Base-by-base conservation (phyloP, 1,139 yeast genomes). In the Martiniozyma asiatica region DNA sequence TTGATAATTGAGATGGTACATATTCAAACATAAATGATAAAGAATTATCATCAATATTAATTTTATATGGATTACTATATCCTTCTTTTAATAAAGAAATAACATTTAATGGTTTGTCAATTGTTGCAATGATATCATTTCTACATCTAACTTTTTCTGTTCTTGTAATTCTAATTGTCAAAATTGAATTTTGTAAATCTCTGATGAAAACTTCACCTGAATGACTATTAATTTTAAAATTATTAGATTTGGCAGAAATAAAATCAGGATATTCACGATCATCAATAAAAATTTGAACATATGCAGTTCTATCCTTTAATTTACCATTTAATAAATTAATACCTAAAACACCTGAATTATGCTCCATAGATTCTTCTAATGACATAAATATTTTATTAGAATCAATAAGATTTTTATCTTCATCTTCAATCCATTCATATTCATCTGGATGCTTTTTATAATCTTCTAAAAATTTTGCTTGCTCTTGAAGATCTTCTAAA, bases 231-330 rank as follows among this genome's bases (percentile, higher is more conserved):
- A 70, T 45, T 22, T 35, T 44, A 36, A 57, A 57, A 20, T 67
- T 65, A 22, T 58, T 62, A 6, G 64, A 43, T 34, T 48, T 51
- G n/a, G 68, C 53, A 2, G 79, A 56, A 9, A 64, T 63, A 31
- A 70, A 74, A 4, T 72, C 64, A 5, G 89, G 82, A 33, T 61
- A 65, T 1, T 65, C 62, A 27, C 62, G 61, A 43, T 78, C 87
- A 52, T 79, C 92, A 41, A 77, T 63, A 33, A 74, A 57, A 6
- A 71, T 55, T 37, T 76, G 81, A 24, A 78, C 58, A 41, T 53
- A 69, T 9, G 65, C 53, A 31, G 26, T 22, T 16, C 67, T 73
- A 2, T 69, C 53, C 36, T 57, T 62, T 24, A 75, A 59, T 16
- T 50, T 49, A 35, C 79, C 85, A 14, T 56, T 49, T 14, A 63